These are phyloP conservation scores for Ogataea salicorniae DNA, from an alignment of 805 yeast genomes.

Conservation along the genomic window DNA sequence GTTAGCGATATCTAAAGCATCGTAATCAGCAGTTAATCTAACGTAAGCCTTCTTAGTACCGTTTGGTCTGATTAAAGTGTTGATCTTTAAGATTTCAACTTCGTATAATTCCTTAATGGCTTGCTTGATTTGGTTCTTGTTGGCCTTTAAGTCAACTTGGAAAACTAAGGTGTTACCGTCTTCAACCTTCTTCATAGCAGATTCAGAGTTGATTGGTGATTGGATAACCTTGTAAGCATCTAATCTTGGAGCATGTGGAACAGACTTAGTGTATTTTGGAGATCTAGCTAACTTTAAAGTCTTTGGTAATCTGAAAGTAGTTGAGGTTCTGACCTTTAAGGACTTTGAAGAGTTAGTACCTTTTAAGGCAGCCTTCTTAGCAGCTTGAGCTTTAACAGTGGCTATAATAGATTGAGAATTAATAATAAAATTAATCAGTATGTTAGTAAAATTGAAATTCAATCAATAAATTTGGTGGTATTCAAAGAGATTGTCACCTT, in stretches of 20 bases:
- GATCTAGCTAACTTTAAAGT: conserved; percentile 89
- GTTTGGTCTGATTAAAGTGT: conserved; percentile 97
- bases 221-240: conserved; percentile 93
- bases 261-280: conserved; percentile 95
- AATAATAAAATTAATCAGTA: conserved; percentile 12
- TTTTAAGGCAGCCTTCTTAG: conserved; percentile 98
- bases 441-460: not conserved
- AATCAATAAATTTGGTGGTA: too few relatives aligned
- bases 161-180: conserved; percentile 98
- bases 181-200: conserved; percentile 99
- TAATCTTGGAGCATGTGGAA: conserved; percentile 95
- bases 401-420: conserved; percentile 21
- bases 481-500: too few relatives aligned
- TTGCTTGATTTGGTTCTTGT: conserved; percentile 97
- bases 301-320: conserved; percentile 97
- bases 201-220: conserved; percentile 95
- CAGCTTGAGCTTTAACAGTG: conserved; percentile 84
- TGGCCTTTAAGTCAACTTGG: conserved; percentile 95
- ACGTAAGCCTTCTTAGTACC: conserved; percentile 99
- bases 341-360: conserved; percentile 92
- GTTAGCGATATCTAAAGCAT: conserved; percentile 99
- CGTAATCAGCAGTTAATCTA: conserved; percentile 97
- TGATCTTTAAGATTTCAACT: conserved; percentile 89
- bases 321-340: conserved; percentile 87
- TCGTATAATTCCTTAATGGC: conserved; percentile 98